Evolutionary conservation across 345 rosid genomes (phyloP).

Genomic region (Lepidium sativum): DNA sequence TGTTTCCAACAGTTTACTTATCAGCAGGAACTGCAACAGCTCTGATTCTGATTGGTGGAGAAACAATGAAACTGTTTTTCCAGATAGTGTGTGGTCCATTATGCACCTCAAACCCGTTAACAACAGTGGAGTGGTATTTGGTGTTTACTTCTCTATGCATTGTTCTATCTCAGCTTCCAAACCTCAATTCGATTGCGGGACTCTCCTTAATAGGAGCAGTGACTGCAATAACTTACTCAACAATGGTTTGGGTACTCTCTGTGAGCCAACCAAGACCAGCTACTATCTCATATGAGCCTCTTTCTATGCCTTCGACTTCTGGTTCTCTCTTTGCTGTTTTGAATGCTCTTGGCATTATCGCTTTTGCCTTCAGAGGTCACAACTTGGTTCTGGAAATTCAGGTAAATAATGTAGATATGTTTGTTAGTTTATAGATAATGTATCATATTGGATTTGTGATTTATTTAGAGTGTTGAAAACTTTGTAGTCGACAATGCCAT

Average conservation of each 20-base stretch:
- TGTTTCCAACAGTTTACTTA: slow-evolving; percentile 88
- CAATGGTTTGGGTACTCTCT: slow-evolving; percentile 97
- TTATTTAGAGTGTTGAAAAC: not conserved
- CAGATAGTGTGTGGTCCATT: slow-evolving; percentile 89
- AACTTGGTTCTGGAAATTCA: slow-evolving; percentile 87
- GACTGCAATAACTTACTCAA: slow-evolving; percentile 82
- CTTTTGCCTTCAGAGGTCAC: slow-evolving; percentile 93
- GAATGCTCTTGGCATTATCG: slow-evolving; percentile 93
- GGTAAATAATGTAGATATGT: slow-evolving; percentile 30
- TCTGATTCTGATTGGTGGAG: slow-evolving; percentile 84
- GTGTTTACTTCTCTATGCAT: slow-evolving; percentile 92
- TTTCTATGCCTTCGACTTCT: slow-evolving; percentile 48
- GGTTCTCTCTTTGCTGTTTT: slow-evolving; percentile 60
- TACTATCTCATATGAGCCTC: slow-evolving; percentile 63
- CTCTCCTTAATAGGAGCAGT: slow-evolving; percentile 90
- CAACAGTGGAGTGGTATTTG: slow-evolving; percentile 93
- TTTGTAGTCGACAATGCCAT: slow-evolving; percentile 90
- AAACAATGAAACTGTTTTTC: slow-evolving; percentile 90
- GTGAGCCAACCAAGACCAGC: slow-evolving; percentile 89
- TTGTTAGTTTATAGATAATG: not conserved
- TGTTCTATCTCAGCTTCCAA: slow-evolving; percentile 94
- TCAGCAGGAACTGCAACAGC: slow-evolving; percentile 98
- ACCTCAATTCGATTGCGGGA: slow-evolving; percentile 94
- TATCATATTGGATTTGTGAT: not conserved
- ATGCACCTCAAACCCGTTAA: slow-evolving; percentile 78